Evolutionary conservation across 352 stramenopile genomes (phyloP).

Genomic region (Pythium rishiriense): DNA sequence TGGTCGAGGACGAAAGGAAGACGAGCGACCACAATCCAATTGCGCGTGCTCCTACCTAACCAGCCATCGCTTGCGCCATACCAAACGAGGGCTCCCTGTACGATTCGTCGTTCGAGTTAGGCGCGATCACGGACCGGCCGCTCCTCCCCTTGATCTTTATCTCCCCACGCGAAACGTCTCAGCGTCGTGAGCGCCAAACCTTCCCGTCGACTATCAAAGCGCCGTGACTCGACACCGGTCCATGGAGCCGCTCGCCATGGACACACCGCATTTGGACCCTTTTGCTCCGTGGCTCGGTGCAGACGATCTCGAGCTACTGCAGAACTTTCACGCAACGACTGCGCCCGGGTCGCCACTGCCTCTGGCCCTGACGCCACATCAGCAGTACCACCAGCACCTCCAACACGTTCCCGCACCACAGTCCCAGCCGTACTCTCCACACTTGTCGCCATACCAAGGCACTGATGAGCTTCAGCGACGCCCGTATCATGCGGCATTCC

Average conservation of each 20-base stretch:
- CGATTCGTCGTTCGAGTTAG: background rate
- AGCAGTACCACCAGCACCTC: background rate
- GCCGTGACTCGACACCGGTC: background rate
- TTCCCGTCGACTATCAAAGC: background rate
- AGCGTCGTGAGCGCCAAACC: background rate
- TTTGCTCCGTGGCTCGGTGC: slow-evolving; percentile 24
- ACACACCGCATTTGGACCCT: slow-evolving; percentile 10
- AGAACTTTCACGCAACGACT: slow-evolving; percentile 15
- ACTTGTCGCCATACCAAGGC: background rate
- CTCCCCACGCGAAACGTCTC: background rate
- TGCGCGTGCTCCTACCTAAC: slow-evolving; percentile 1
- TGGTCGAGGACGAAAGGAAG: background rate
- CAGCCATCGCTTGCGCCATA: background rate
- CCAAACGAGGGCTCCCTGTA: background rate
- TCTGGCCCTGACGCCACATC: background rate
- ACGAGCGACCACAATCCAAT: background rate
- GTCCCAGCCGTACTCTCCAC: slow-evolving; percentile 4
- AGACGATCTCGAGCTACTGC: slow-evolving; percentile 27
- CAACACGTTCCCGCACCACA: background rate
- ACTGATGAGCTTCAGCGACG: background rate
- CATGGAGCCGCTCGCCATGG: slow-evolving; percentile 15
- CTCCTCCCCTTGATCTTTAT: too few relatives aligned
- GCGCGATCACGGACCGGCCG: background rate
- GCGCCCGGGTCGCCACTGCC: background rate
- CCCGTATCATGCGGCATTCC: background rate